Evolutionary conservation across 2,329 filamentous ascomycete genomes (phyloP), one percentile per base, ranked within the genome.

Genomic region (Cordyceps pruinosa): DNA sequence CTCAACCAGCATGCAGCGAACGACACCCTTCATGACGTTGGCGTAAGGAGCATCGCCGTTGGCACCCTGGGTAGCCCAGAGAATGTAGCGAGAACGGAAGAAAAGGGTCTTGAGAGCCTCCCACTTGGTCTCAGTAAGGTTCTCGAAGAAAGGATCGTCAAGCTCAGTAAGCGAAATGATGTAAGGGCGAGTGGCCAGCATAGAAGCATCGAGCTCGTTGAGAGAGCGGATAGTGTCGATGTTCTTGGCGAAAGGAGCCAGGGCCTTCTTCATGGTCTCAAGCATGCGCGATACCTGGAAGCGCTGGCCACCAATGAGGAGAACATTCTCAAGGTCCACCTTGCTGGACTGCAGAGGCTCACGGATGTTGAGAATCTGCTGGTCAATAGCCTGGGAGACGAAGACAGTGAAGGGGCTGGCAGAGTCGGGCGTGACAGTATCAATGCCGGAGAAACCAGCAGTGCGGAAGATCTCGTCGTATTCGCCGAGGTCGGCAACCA

Each of bases 361-460:
- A 7, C 57, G 59, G 5, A 61, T 42, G 26, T 54, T 52, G 28
- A 42, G 17, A 13, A 61, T 48, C 39, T 56, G 47, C 39, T 54
- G 37, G 45, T 61, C 59, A 45, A 59, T 37, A 32, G 59, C 57
- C 49, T 61, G 59, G 7, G 59, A 55, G 37, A 59, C 53, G 30
- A 61, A 59, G n/a, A 59, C 32, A 21, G 45, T 47, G 21, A 58
- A 47, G 23, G 59, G 51, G 23, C 34, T 58, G 46, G 28, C 35
- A 32, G 41, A 46, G 42, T 52, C 56, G 34, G 59, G 52, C 8
- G 56, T 60, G 39, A 49, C 37, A 4, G 59, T 59, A 39, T 60
- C 59, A 19, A 58, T 57, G 15, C 59, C 59, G 19, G 59, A 60
- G 39, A 60, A 60, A 15, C 59, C 59, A 37, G 57, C 49, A 13